Percentiles rank a stretch among this genome's conserved stretches.
These are phyloP conservation scores for Penicillium sp. DNA, from an alignment of 2,329 filamentous ascomycete species.

Conservation along the genomic window DNA sequence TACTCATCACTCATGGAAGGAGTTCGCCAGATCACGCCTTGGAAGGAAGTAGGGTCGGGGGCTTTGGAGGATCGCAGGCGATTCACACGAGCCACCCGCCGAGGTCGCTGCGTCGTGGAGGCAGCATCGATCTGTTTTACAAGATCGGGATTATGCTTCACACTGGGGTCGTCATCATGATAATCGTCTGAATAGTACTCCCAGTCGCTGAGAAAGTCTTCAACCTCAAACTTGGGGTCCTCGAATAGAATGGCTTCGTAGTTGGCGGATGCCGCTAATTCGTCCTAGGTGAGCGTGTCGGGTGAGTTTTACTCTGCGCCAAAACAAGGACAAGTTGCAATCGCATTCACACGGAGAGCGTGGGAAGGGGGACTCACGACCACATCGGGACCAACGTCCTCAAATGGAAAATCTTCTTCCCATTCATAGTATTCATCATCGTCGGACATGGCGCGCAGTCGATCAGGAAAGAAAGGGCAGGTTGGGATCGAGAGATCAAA, in stretches of 20 bases:
- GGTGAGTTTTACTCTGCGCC: background rate
- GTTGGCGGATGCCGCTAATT: slow-evolving; percentile 38
- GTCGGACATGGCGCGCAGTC: slow-evolving; percentile 29
- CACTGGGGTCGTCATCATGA: slow-evolving; percentile 39
- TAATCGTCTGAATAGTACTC: slow-evolving; percentile 43
- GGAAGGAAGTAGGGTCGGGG: slow-evolving; percentile 29
- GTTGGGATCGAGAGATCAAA: background rate
- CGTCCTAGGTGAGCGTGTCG: slow-evolving; percentile 29
- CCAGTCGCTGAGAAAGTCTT: slow-evolving; percentile 42
- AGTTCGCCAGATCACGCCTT: slow-evolving; percentile 38
- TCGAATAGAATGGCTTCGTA: slow-evolving; percentile 38
- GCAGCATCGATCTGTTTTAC: slow-evolving; percentile 8
- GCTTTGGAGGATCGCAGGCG: slow-evolving; percentile 6
- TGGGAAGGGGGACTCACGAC: slow-evolving; percentile 23
- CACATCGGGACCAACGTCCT: slow-evolving; percentile 31
- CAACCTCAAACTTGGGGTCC: slow-evolving; percentile 34
- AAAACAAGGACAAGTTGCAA: no score
- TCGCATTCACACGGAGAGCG: no score
- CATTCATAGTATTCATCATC: slow-evolving; percentile 35
- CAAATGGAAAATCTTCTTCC: slow-evolving; percentile 31
- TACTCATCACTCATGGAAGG: slow-evolving; percentile 21
- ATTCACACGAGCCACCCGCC: slow-evolving; percentile 7
- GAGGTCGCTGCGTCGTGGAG: slow-evolving; percentile 14
- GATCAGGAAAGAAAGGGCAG: slow-evolving; percentile 1
- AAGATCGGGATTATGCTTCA: slow-evolving; percentile 17